Percentiles rank a stretch among this genome's conserved stretches.
These are phyloP conservation scores for Discostella stelligeroides DNA, from an alignment of 108 stramenopile species.

Conservation along the genomic window DNA sequence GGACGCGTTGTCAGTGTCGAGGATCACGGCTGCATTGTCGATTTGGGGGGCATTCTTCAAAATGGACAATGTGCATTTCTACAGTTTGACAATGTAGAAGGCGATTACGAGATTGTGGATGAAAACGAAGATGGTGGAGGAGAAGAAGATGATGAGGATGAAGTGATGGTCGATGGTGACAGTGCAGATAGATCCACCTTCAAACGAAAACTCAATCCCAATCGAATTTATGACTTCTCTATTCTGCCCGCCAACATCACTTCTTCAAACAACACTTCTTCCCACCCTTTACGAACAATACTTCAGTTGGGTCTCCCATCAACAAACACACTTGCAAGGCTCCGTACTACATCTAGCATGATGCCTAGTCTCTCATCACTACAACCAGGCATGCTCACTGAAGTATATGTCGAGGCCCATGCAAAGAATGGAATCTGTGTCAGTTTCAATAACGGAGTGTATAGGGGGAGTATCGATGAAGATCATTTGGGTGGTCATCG, in stretches of 20 bases:
- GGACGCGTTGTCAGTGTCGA: conserved; percentile 71
- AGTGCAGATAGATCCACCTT: not conserved
- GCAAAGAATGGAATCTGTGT: conserved; percentile 87
- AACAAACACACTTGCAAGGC: conserved; percentile 9
- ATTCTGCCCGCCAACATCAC: conserved; percentile 10
- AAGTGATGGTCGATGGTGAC: not conserved
- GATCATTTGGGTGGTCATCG: conserved; percentile 68
- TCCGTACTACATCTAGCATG: conserved; percentile 21
- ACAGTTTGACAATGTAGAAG: conserved; percentile 67
- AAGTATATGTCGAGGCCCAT: conserved; percentile 65
- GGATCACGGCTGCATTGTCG: conserved; percentile 85
- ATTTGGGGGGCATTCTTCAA: conserved; percentile 40
- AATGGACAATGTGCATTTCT: conserved; percentile 56
- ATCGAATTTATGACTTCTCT: conserved; percentile 58
- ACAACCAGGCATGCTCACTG: conserved; percentile 69
- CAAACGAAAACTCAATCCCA: conserved; percentile 47
- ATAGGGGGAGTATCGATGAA: conserved; percentile 78
- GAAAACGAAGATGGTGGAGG: conserved; percentile 28
- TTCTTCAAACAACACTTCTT: conserved; percentile 26
- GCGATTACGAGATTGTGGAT: conserved; percentile 44
- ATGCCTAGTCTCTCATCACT: conserved; percentile 53
- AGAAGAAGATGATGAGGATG: conserved; percentile 10
- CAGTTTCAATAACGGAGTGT: conserved; percentile 69
- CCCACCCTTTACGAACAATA: no score
- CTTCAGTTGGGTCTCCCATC: conserved; percentile 3